Evolutionary conservation across 345 rosid genomes (phyloP), one percentile per base, ranked within the genome.

Genomic region (Microthlaspi erraticum): DNA sequence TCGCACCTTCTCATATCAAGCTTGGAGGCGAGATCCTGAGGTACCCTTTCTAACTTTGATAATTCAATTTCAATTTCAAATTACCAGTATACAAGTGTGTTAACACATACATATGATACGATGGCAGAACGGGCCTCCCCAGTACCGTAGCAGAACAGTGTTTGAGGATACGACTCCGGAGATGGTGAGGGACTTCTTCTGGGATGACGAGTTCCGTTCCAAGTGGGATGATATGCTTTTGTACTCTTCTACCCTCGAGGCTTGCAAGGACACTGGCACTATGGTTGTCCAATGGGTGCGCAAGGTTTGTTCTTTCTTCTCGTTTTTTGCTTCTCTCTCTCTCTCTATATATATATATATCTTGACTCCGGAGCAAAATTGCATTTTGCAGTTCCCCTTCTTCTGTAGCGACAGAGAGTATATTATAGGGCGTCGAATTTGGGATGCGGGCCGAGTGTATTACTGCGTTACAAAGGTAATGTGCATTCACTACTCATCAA

Each of bases 391-490:
- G 99, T 94, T 94, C 77, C 99, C 99, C n/a, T 86, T 94, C 88
- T 94, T 94, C 63, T 94, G 99, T 69, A 94, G 97, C 20, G 92
- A 94, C 77, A 79, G 99, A 67, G 99, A 94, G 65, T 94, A 94
- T 58, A 71, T 94, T n/a, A 86, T 94, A 18, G 93, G 97, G 58
- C 93, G 99, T 31, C 88, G 97, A 42, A 94, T 94, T 41, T 94
- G 99, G 97, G 95, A 94, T 49, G 85, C 93, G 0, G 92, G 89
- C 51, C 83, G 91, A 55, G 8, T 57, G 1, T 93, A 85, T 72
- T 93, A 91, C 81, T 93, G 97, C 68, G 80, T 93, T 50, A 91
- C 99, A 3, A 91, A 93, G 98, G 98, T 93, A 84, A 31, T 49
- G n/a, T 44, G 19, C 31, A 9, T 53, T 23, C 5, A 42, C 69